Evolutionary conservation across 345 rosid species (phyloP), one percentile per base, ranked within the genome.

Genomic region (Eucalyptus cloeziana): DNA sequence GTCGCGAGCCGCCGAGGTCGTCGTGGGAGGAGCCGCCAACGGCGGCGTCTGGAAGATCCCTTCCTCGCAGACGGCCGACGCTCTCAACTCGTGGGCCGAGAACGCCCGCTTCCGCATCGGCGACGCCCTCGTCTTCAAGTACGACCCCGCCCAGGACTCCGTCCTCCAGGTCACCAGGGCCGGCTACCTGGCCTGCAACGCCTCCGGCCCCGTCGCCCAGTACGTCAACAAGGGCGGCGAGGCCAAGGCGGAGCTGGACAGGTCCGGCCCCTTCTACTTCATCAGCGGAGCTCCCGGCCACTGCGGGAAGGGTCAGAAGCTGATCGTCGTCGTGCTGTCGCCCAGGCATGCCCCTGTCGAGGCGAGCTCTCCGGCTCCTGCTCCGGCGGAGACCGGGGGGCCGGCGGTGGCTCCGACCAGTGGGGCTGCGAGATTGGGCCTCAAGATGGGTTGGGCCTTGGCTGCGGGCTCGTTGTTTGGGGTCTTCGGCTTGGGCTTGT

Each of bases 51-150:
- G 97, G 97, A 94, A 94, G 87, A 81, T 93, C 88, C 97, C 96
- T 8, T 93, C 95, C 86, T 95, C 97, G 2, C 92, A 96, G 89
- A 88, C 98, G n/a, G 95, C 94, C 87, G 93, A 37, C 83, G 43
- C 97, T 11, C 97, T 97, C 88, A 94, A 95, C 91, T 88, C 90
- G 89, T 97, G 99, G 99, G 99, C 98, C 83, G 94, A 90, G 90
- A 92, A 83, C 14, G 81, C 94, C 27, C 96, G 97, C 22, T 96
- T 97, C 90, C 93, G 87, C 71, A 88, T 95, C 8, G 97, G 96
- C 30, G 97, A 97, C 88, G 87, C 93, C 58, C 96, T 76, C 83
- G 47, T 76, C 47, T 76, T 76, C 83, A 95, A 94, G 88, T 96
- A 94, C 71, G 95, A 97, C 64, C 91, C 93, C 9, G 93, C 88